Percentiles rank a stretch among this genome's conserved stretches.
These are phyloP conservation scores for Aspergillus fructus DNA, from an alignment of 2,329 filamentous ascomycete species.

Conservation along the genomic window DNA sequence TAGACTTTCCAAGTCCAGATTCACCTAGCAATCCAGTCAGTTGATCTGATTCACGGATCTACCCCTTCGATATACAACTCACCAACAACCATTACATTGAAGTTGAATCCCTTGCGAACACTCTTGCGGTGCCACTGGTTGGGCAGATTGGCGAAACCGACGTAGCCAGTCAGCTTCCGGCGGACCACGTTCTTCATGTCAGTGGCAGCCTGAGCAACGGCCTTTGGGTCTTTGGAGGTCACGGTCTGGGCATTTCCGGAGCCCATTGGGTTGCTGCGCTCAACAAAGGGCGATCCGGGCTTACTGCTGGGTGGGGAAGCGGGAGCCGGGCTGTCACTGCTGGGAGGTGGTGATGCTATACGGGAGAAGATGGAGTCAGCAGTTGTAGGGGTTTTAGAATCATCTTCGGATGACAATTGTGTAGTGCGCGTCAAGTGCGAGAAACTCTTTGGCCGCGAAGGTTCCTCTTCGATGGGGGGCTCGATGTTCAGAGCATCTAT, in stretches of 20 bases:
- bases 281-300: slow-evolving; percentile 55
- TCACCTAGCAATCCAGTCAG: slow-evolving; percentile 64
- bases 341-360: slow-evolving; percentile 32
- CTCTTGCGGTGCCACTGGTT: slow-evolving; percentile 99
- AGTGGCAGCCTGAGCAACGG: slow-evolving; percentile 54
- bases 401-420: slow-evolving; percentile 13
- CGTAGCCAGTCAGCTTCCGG: slow-evolving; percentile 96
- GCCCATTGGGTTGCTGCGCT: slow-evolving; percentile 59
- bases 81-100: slow-evolving; percentile 99
- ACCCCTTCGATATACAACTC: slow-evolving; percentile 46
- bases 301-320: slow-evolving; percentile 49
- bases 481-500: slow-evolving; percentile 10
- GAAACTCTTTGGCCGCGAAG: slow-evolving; percentile 16
- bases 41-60: neutral
- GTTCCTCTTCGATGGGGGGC: slow-evolving; percentile 5
- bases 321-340: slow-evolving; percentile 32
- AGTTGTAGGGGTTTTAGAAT: slow-evolving; percentile 12
- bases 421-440: slow-evolving; percentile 13
- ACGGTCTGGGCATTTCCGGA: slow-evolving; percentile 58
- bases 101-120: slow-evolving; percentile 99
- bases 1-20: slow-evolving; percentile 98
- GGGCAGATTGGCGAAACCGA: slow-evolving; percentile 96
- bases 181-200: slow-evolving; percentile 95
- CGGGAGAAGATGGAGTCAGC: slow-evolving; percentile 25
- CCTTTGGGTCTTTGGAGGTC: slow-evolving; percentile 64